A percentile compares a stretch with the other conserved stretches of the same genome.
These are phyloP conservation scores for Carpinus fangiana DNA, from an alignment of 306 rosid genomes.

Conservation along the genomic window DNA sequence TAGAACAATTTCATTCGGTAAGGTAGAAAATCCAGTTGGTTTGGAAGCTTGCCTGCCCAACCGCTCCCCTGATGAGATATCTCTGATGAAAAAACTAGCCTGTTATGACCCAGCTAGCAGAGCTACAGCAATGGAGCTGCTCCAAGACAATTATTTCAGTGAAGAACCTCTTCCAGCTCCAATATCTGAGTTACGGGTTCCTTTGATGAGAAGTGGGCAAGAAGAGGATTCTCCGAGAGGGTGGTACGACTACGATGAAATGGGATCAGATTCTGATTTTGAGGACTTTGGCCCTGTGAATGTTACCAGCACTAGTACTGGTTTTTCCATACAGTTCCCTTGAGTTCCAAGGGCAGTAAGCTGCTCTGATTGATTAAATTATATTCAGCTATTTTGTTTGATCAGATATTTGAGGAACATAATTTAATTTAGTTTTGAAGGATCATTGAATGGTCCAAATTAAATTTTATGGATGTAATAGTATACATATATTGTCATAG, in stretches of 20 bases:
- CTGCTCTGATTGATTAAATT: slow-evolving; percentile 23
- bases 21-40: slow-evolving; percentile 63
- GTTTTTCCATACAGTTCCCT: slow-evolving; percentile 68
- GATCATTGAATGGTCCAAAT: too few species aligned
- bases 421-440: background rate
- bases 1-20: slow-evolving; percentile 50
- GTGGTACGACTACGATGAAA: slow-evolving; percentile 44
- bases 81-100: slow-evolving; percentile 53
- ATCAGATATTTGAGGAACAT: background rate
- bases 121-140: slow-evolving; percentile 67
- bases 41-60: slow-evolving; percentile 57
- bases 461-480: too few species aligned
- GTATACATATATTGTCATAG: too few species aligned
- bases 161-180: slow-evolving; percentile 76
- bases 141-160: slow-evolving; percentile 62
- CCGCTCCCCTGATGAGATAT: slow-evolving; percentile 47
- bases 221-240: slow-evolving; percentile 47
- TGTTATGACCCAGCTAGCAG: slow-evolving; percentile 77
- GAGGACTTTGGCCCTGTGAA: slow-evolving; percentile 60
- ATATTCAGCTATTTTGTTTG: slow-evolving; percentile 8
- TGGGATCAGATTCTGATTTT: slow-evolving; percentile 75
- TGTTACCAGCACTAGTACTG: slow-evolving; percentile 50
- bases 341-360: slow-evolving; percentile 46
- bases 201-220: slow-evolving; percentile 41
- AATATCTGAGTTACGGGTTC: slow-evolving; percentile 56